These are phyloP conservation scores for Pezicula rhizophila DNA, from an alignment of 2,329 filamentous ascomycete species.

Conservation along the genomic window DNA sequence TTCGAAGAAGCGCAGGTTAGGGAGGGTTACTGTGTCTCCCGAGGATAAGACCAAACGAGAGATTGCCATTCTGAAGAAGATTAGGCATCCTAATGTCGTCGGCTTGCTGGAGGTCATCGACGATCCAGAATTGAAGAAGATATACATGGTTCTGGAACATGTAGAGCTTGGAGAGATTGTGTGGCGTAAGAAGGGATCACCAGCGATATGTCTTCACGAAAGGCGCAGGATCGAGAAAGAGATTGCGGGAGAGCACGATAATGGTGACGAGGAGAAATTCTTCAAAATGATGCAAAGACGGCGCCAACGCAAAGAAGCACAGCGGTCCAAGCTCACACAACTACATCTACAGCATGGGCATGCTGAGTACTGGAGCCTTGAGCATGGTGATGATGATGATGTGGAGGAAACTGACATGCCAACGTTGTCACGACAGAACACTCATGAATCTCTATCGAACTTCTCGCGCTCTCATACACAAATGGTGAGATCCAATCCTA, in stretches of 20 bases:
- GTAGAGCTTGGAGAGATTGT: slow-evolving; percentile 90
- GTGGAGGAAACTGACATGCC: slow-evolving; percentile 24
- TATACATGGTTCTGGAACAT: slow-evolving; percentile 95
- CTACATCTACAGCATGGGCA: slow-evolving; percentile 41
- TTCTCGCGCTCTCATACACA: slow-evolving; percentile 14
- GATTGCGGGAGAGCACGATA: slow-evolving; percentile 52
- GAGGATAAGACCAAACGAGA: slow-evolving; percentile 87
- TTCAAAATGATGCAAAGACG: slow-evolving; percentile 53
- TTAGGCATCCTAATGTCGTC: slow-evolving; percentile 94
- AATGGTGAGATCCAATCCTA: slow-evolving; percentile 20
- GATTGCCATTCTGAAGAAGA: slow-evolving; percentile 97
- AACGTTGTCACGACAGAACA: slow-evolving; percentile 19
- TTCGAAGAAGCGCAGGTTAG: slow-evolving; percentile 87
- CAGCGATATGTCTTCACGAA: slow-evolving; percentile 78
- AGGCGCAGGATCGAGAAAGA: slow-evolving; percentile 73
- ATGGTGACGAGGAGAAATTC: slow-evolving; percentile 52
- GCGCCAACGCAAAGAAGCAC: slow-evolving; percentile 49
- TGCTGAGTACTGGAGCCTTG: slow-evolving; percentile 75
- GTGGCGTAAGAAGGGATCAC: slow-evolving; percentile 85
- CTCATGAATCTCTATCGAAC: slow-evolving; percentile 21
- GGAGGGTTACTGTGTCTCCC: slow-evolving; percentile 64
- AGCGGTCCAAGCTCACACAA: slow-evolving; percentile 48
- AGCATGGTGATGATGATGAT: slow-evolving; percentile 64
- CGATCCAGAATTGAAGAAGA: slow-evolving; percentile 92
- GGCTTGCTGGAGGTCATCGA: slow-evolving; percentile 95